Conservation (phyloP, 441 rosid genomes). For the Rhodomyrtus psidioides region DNA sequence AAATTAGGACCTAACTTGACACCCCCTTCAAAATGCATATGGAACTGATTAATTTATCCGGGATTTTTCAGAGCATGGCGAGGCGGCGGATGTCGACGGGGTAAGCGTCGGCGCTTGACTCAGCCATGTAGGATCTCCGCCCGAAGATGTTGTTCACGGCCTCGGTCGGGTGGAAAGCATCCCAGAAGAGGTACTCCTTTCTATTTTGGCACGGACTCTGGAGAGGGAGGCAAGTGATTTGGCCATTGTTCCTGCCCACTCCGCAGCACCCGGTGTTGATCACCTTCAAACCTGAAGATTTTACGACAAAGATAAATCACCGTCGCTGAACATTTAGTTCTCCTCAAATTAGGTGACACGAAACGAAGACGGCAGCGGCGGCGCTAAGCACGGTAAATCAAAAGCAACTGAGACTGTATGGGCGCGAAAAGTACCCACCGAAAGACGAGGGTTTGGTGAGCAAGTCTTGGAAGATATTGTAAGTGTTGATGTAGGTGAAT, state of each 20-base stretch:
- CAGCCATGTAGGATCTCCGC: neutral
- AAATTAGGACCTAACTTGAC: neutral
- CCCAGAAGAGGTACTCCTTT: conserved; percentile 4
- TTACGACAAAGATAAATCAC: neutral
- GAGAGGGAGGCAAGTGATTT: conserved; percentile 1
- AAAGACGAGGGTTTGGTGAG: conserved; percentile 36
- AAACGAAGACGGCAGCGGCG: neutral
- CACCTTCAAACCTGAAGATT: neutral
- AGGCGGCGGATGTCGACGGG: neutral
- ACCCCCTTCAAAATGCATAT: neutral
- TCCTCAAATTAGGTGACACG: neutral
- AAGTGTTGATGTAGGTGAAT: conserved; percentile 60
- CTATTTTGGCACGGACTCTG: neutral
- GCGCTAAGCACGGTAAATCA: neutral
- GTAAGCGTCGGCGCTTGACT: neutral
- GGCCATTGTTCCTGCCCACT: conserved; percentile 6
- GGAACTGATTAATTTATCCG: neutral
- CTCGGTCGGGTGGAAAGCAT: conserved; percentile 7
- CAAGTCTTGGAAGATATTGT: conserved; percentile 72
- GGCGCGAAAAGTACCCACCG: conserved; percentile 22
- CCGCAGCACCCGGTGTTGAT: conserved; percentile 5
- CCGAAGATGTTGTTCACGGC: neutral
- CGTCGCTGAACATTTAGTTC: neutral
- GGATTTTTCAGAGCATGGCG: neutral
- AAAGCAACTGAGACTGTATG: neutral